phyloP scores from a whole-genome alignment of 2,329 filamentous ascomycete species.

The Pseudogymnoascus sp. region DNA sequence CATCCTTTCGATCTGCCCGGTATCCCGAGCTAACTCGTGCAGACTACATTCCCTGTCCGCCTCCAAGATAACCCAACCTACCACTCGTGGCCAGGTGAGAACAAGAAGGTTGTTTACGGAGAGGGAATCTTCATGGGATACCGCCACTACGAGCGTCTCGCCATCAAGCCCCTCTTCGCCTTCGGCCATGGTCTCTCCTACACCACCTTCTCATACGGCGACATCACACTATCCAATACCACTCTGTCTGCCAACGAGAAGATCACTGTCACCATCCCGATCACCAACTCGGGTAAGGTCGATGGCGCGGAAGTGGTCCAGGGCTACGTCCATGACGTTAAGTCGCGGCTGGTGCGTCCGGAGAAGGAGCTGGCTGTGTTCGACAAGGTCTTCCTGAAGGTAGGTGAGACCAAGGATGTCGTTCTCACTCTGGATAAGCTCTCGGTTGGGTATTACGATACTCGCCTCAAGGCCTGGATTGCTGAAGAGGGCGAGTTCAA shows the following conservation, averaged over 20 bases:
- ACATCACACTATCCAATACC: conserved; percentile 40
- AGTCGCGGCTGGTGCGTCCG: conserved; percentile 54
- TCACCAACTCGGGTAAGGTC: conserved; percentile 52
- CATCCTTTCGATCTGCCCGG: not conserved
- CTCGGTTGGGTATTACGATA: conserved; percentile 54
- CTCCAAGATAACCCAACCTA: conserved; percentile 62
- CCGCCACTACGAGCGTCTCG: conserved; percentile 58
- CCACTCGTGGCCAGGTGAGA: conserved; percentile 66
- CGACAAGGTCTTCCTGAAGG: conserved; percentile 52
- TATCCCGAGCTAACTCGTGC: conserved; percentile 10
- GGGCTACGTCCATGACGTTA: conserved; percentile 57
- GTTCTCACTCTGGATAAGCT: conserved; percentile 38
- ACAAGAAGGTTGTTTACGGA: conserved; percentile 58
- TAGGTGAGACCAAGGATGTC: conserved; percentile 39
- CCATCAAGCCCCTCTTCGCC: conserved; percentile 54
- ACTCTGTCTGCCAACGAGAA: conserved; percentile 33
- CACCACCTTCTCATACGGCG: conserved; percentile 58
- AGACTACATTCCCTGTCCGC: conserved; percentile 57
- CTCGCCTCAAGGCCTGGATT: conserved; percentile 50
- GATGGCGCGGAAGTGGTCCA: conserved; percentile 59
- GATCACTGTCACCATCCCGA: conserved; percentile 32
- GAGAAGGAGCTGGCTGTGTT: conserved; percentile 66
- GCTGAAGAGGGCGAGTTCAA: conserved; percentile 57
- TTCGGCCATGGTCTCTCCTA: conserved; percentile 71
- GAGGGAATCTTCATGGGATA: conserved; percentile 70